Percentiles rank a stretch among this genome's conserved stretches.
Evolutionary conservation across 2,329 filamentous ascomycete species (phyloP).

Genomic region (Sphaerulina populicola): DNA sequence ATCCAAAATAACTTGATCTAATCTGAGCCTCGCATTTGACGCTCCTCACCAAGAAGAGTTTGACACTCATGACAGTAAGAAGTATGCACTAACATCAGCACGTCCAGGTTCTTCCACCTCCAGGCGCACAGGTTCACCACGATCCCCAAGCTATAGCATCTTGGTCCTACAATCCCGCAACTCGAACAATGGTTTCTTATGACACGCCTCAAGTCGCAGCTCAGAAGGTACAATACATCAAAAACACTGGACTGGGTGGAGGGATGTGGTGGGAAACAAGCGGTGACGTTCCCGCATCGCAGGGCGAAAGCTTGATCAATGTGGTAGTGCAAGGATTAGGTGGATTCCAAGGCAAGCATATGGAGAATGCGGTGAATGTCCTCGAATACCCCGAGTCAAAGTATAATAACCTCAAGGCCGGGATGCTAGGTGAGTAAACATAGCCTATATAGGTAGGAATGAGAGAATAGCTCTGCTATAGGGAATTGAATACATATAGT

Average conservation of each 20-base stretch:
- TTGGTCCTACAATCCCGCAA: constrained; percentile 63
- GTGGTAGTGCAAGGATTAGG: constrained; percentile 37
- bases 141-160: constrained; percentile 61
- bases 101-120: constrained; percentile 54
- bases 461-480: background rate
- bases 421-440: constrained; percentile 32
- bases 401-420: constrained; percentile 46
- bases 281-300: constrained; percentile 55
- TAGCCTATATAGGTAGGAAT: background rate
- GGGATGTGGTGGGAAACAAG: constrained; percentile 98
- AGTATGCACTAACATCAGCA: constrained; percentile 3
- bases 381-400: constrained; percentile 46
- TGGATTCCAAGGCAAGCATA: constrained; percentile 33
- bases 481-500: too few relatives aligned
- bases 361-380: constrained; percentile 44
- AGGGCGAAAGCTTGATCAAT: constrained; percentile 52
- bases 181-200: constrained; percentile 66
- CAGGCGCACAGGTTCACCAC: constrained; percentile 54
- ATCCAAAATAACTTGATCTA: constrained; percentile 34
- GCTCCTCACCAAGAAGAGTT: background rate
- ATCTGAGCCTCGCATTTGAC: constrained; percentile 26
- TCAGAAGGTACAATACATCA: constrained; percentile 65
- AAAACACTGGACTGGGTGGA: constrained; percentile 60
- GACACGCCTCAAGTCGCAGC: constrained; percentile 58
- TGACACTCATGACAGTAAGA: background rate